These are phyloP conservation scores for Eurotiales sp. DNA, from an alignment of 2,329 filamentous ascomycete species.

Conservation along the genomic window DNA sequence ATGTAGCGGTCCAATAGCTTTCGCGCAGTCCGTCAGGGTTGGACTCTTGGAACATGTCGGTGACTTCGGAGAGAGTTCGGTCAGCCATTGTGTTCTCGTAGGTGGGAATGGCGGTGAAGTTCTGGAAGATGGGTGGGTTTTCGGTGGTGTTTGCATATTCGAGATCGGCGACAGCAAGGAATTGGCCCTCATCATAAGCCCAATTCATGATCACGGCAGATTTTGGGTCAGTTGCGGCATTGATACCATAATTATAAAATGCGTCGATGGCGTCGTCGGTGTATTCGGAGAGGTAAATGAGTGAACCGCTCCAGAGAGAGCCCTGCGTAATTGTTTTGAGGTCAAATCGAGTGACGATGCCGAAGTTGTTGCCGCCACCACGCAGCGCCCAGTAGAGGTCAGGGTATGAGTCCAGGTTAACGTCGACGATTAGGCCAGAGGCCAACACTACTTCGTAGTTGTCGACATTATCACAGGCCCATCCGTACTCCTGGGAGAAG, in stretches of 20 bases:
- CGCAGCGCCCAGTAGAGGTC: slow-evolving; percentile 42
- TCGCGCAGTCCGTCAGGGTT: slow-evolving; percentile 32
- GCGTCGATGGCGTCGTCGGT: slow-evolving; percentile 29
- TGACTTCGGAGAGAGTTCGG: slow-evolving; percentile 29
- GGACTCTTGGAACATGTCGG: slow-evolving; percentile 29
- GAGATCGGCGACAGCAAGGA: slow-evolving; percentile 30
- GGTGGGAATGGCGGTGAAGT: slow-evolving; percentile 32
- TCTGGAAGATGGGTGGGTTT: slow-evolving; percentile 34
- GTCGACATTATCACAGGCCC: slow-evolving; percentile 33
- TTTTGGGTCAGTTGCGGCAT: slow-evolving; percentile 30
- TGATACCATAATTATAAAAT: slow-evolving; percentile 28
- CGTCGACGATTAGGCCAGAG: slow-evolving; percentile 29
- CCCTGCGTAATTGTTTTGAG: slow-evolving; percentile 37
- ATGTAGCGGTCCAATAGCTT: slow-evolving; percentile 31
- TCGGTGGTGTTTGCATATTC: slow-evolving; percentile 37
- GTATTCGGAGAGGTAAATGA: slow-evolving; percentile 26
- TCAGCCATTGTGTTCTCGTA: slow-evolving; percentile 28
- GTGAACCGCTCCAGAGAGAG: slow-evolving; percentile 38
- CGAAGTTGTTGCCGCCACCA: slow-evolving; percentile 40
- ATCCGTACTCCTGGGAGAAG: slow-evolving; percentile 31
- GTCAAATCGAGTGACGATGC: slow-evolving; percentile 38
- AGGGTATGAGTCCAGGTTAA: slow-evolving; percentile 24
- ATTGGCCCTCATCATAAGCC: slow-evolving; percentile 22
- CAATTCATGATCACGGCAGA: slow-evolving; percentile 34
- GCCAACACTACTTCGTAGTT: slow-evolving; percentile 32